A percentile compares a stretch with the other conserved stretches of the same genome.
Conservation (phyloP, 208 protist species). For the Acanthamoeba healyi region DNA sequence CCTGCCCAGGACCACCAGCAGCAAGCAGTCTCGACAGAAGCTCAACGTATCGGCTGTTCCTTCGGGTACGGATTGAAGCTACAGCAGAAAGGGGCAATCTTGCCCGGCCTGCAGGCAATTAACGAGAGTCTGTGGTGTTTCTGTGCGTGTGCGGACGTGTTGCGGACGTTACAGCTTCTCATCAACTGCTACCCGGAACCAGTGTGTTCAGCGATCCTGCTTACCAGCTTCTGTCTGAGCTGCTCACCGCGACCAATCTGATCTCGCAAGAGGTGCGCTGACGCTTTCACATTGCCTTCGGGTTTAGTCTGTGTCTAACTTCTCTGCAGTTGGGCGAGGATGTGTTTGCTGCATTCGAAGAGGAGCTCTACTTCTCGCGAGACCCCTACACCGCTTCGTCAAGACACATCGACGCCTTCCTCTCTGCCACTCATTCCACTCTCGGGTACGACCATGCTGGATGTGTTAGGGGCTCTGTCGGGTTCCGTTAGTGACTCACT, state of each 20-base stretch:
- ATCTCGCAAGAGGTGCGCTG: constrained; percentile 42
- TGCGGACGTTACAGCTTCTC: not conserved
- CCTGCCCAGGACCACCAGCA: not conserved
- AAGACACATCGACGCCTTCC: constrained; percentile 42
- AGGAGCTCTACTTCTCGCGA: constrained; percentile 34
- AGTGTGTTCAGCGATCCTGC: not conserved
- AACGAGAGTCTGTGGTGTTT: not conserved
- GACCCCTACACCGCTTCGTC: constrained; percentile 14
- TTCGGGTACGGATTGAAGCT: not conserved
- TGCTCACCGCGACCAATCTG: constrained; percentile 51
- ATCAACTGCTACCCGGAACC: not conserved
- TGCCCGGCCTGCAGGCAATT: not conserved
- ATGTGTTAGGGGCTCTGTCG: no score
- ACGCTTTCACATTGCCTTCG: no score
- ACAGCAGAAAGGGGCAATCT: no score
- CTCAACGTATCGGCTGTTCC: not conserved
- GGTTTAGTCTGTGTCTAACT: no score
- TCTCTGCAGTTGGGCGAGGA: constrained; percentile 34
- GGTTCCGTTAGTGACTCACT: not conserved
- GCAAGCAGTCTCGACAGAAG: not conserved
- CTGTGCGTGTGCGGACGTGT: not conserved
- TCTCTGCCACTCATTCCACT: constrained; percentile 10
- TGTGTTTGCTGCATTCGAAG: constrained; percentile 1
- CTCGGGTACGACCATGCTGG: constrained; percentile 9
- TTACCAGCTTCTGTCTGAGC: constrained; percentile 11